Conservation (phyloP, 805 yeast genomes). For the Candida rishiriensis region DNA sequence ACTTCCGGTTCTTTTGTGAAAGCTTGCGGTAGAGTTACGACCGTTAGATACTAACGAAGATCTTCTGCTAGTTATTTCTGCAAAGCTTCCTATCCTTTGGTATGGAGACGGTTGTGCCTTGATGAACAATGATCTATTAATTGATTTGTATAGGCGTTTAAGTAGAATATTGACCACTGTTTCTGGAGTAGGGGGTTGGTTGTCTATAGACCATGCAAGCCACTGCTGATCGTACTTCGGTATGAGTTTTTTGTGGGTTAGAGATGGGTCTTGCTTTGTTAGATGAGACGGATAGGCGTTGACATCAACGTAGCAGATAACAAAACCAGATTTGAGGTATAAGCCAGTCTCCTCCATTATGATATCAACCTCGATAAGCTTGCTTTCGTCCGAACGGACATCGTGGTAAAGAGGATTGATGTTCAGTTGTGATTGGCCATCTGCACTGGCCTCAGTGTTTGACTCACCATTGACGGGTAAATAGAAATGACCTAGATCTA, state of each 20-base stretch:
- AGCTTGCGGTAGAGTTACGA: background rate
- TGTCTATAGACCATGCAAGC: constrained; percentile 32
- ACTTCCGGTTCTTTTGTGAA: background rate
- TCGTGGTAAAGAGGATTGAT: background rate
- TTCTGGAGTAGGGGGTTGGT: constrained; percentile 28
- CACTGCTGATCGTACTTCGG: constrained; percentile 15
- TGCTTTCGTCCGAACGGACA: constrained; percentile 9
- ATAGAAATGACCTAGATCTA: constrained; percentile 47
- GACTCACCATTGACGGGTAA: constrained; percentile 1
- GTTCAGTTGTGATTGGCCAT: background rate
- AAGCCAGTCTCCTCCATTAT: constrained; percentile 55
- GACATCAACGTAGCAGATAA: constrained; percentile 32
- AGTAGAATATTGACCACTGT: constrained; percentile 42
- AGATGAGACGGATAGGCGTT: constrained; percentile 24
- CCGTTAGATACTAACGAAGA: constrained; percentile 1
- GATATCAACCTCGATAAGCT: constrained; percentile 36
- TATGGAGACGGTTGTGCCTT: constrained; percentile 18
- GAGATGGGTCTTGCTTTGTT: constrained; percentile 2
- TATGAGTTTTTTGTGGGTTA: constrained; percentile 1
- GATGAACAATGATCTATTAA: constrained; percentile 26
- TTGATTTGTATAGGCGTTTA: constrained; percentile 43
- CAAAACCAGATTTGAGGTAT: constrained; percentile 48
- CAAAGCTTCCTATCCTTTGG: constrained; percentile 27
- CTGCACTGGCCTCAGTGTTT: constrained; percentile 1
- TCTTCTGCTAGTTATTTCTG: constrained; percentile 15